These are phyloP conservation scores for Rhodotorula sp. DNA, from an alignment of 1,284 basidiomycete species.

Conservation along the genomic window DNA sequence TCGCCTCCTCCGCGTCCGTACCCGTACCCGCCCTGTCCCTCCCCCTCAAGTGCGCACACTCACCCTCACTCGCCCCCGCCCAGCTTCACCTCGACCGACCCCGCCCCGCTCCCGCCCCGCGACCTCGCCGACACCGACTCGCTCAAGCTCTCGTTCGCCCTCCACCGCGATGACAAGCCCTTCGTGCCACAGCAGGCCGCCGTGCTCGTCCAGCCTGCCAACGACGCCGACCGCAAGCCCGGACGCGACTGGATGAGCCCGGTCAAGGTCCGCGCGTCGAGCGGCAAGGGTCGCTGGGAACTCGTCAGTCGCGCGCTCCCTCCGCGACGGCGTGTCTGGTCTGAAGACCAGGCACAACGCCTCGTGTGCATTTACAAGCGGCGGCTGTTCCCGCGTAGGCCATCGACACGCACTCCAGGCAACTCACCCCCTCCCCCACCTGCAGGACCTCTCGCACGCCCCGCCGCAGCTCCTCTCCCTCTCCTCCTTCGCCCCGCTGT, in stretches of 20 bases:
- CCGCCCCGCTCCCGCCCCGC: not conserved
- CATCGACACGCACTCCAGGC: too few relatives aligned
- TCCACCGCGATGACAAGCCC: conserved; percentile 9
- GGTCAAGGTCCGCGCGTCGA: conserved; percentile 28
- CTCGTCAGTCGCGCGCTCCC: conserved; percentile 10
- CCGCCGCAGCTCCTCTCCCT: conserved; percentile 27
- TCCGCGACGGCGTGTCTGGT: too few relatives aligned
- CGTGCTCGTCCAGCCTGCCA: conserved; percentile 14
- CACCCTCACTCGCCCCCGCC: not conserved
- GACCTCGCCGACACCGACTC: conserved; percentile 19
- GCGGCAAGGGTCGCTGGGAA: conserved; percentile 36
- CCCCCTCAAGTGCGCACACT: not conserved
- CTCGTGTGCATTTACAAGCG: too few relatives aligned
- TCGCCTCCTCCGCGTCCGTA: conserved; percentile 10
- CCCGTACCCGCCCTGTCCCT: not conserved
- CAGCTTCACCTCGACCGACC: conserved; percentile 31
- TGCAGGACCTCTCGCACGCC: conserved; percentile 34
- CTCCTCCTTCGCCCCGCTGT: conserved; percentile 15
- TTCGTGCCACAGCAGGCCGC: conserved; percentile 34
- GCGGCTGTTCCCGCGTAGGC: too few relatives aligned
- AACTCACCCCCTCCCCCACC: not conserved
- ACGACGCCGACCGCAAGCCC: not conserved
- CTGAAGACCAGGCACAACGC: too few relatives aligned
- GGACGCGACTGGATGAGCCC: not conserved
- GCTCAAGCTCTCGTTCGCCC: conserved; percentile 35